Conservation (phyloP, 2,329 filamentous ascomycete species). For the Aspergillus sp. region DNA sequence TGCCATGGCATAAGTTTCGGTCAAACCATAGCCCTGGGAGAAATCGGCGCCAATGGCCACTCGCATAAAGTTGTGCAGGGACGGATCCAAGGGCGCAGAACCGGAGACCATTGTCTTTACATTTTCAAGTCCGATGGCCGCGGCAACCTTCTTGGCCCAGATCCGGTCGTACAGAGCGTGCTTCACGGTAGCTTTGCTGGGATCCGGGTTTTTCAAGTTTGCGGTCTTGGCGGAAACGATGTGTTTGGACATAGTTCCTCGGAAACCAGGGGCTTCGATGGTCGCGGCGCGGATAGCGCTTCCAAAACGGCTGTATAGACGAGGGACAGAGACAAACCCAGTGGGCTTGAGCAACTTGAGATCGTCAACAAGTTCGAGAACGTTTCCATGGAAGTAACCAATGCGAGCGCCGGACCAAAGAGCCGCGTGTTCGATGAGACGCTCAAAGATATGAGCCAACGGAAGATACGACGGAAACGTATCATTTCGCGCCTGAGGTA, state of each 20-base stretch:
- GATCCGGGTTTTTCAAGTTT: slow-evolving; percentile 67
- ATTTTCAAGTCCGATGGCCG: slow-evolving; percentile 78
- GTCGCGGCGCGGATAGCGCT: slow-evolving; percentile 78
- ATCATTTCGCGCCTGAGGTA: slow-evolving; percentile 57
- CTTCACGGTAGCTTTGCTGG: slow-evolving; percentile 67
- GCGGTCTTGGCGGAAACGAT: slow-evolving; percentile 78
- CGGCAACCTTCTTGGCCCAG: slow-evolving; percentile 83
- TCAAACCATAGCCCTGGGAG: slow-evolving; percentile 87
- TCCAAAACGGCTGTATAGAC: slow-evolving; percentile 88
- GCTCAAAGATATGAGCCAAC: slow-evolving; percentile 89
- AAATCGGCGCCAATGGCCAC: slow-evolving; percentile 78
- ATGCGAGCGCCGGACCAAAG: slow-evolving; percentile 72
- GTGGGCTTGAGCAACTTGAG: slow-evolving; percentile 83
- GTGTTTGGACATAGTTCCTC: slow-evolving; percentile 76
- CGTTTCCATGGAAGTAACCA: slow-evolving; percentile 93
- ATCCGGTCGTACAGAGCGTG: slow-evolving; percentile 62
- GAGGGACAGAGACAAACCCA: slow-evolving; percentile 81
- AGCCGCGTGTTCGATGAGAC: slow-evolving; percentile 74
- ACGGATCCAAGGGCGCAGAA: slow-evolving; percentile 85
- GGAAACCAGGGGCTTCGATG: slow-evolving; percentile 74
- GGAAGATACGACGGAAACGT: slow-evolving; percentile 83
- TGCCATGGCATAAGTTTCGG: slow-evolving; percentile 82
- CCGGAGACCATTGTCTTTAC: slow-evolving; percentile 76
- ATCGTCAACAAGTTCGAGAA: slow-evolving; percentile 83
- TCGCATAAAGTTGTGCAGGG: slow-evolving; percentile 83